Percentiles rank a stretch among this genome's conserved stretches.
Conservation (phyloP, 768 basidiomycete genomes). For the Tulasnella sp. region DNA sequence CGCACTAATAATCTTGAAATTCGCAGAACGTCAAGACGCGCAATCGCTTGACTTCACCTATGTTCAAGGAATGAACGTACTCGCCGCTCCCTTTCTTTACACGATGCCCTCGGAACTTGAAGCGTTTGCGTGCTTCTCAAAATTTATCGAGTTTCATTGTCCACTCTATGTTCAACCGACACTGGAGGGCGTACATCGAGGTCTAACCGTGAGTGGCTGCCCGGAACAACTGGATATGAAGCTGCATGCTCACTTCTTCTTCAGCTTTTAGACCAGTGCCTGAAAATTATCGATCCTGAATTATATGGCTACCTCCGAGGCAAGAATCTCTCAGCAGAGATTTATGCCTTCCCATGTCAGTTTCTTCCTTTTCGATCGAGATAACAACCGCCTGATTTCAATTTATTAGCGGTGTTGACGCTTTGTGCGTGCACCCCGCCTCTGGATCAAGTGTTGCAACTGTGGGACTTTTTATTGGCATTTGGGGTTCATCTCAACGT, state of each 20-base stretch:
- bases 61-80: conserved; percentile 98
- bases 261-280: conserved; percentile 83
- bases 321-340: conserved; percentile 87
- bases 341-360: conserved; percentile 95
- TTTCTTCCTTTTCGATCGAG: conserved; percentile 17
- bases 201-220: conserved; percentile 64
- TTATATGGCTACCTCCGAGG: conserved; percentile 68
- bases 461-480: conserved; percentile 96
- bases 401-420: conserved; percentile 65
- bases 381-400: background rate
- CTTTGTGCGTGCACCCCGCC: conserved; percentile 96
- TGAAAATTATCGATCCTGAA: conserved; percentile 83
- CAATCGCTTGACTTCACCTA: conserved; percentile 68
- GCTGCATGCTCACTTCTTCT: background rate
- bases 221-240: background rate
- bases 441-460: conserved; percentile 78
- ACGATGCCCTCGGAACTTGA: conserved; percentile 97
- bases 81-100: conserved; percentile 95
- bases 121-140: conserved; percentile 92
- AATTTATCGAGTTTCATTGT: conserved; percentile 89
- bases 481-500: conserved; percentile 96
- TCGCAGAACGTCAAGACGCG: conserved; percentile 53
- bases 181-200: conserved; percentile 87
- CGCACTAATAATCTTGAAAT: conserved; percentile 1
- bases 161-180: conserved; percentile 97